A percentile compares a stretch with the other conserved stretches of the same genome.
phyloP scores from a whole-genome alignment of 2,329 filamentous ascomycete species.

The Pseudocercospora eumusae region DNA sequence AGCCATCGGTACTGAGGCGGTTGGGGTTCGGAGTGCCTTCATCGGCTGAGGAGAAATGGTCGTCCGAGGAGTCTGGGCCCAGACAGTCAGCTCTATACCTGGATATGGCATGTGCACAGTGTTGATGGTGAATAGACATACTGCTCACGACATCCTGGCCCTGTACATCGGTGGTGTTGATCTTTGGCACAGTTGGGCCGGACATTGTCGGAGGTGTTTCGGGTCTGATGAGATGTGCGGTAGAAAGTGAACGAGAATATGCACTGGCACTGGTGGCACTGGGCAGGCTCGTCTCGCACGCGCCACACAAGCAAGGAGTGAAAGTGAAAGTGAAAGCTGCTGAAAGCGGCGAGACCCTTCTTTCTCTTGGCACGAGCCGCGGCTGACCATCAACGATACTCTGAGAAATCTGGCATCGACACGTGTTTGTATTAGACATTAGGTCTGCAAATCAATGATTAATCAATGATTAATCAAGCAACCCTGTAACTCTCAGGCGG shows the following conservation, averaged over 20 bases:
- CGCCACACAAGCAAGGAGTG: neutral
- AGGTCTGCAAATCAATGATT: too few species aligned
- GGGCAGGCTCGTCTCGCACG: neutral
- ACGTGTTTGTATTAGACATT: too few species aligned
- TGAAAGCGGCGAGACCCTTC: neutral
- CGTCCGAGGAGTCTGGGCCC: slow-evolving; percentile 42
- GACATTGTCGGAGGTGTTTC: slow-evolving; percentile 29
- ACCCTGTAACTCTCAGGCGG: neutral
- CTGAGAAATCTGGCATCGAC: neutral
- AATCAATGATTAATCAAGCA: too few species aligned
- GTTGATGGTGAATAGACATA: slow-evolving; percentile 12
- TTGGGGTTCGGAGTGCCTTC: slow-evolving; percentile 52
- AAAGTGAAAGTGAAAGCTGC: neutral
- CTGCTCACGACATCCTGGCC: slow-evolving; percentile 27
- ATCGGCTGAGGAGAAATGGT: slow-evolving; percentile 67
- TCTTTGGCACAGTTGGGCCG: slow-evolving; percentile 34
- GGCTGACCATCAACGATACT: neutral
- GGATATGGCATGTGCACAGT: neutral
- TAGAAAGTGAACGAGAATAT: neutral
- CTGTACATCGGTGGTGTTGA: slow-evolving; percentile 35
- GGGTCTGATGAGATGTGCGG: neutral
- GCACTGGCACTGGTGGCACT: neutral
- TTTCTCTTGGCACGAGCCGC: neutral
- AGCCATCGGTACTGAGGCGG: slow-evolving; percentile 42
- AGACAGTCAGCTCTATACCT: slow-evolving; percentile 5